A percentile compares a stretch with the other conserved stretches of the same genome.
phyloP scores from a whole-genome alignment of 1,284 basidiomycete genomes.

The Puccinia hordei region DNA sequence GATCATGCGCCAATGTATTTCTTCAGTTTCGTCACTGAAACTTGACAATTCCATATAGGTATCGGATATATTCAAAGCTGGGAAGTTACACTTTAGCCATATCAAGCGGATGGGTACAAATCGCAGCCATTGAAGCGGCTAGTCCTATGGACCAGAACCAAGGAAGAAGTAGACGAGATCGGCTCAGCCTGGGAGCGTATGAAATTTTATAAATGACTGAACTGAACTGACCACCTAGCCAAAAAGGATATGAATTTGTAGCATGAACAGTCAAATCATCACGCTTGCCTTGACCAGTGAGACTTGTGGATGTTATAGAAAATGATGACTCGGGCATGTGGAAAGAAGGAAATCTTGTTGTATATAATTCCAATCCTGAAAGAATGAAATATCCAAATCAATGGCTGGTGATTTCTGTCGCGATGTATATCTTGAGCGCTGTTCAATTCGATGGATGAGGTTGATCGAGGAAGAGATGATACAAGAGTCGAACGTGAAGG shows the following conservation, averaged over 20 bases:
- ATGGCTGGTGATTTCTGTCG: background rate
- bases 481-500: background rate
- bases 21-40: background rate
- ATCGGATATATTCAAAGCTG: background rate
- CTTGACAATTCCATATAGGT: background rate
- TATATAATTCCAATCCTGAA: background rate
- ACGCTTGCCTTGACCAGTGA: background rate
- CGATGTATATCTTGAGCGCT: too few relatives aligned
- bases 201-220: background rate
- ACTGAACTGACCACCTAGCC: constrained; percentile 46
- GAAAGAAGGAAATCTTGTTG: background rate
- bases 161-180: background rate
- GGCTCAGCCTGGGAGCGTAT: background rate
- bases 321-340: constrained; percentile 5
- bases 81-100: constrained; percentile 48
- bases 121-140: constrained; percentile 43
- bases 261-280: constrained; percentile 4
- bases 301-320: constrained; percentile 9
- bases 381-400: background rate
- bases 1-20: background rate
- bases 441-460: background rate
- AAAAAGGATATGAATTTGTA: constrained; percentile 43
- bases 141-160: constrained; percentile 15
- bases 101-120: constrained; percentile 50
- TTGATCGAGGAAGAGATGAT: background rate